Percentiles rank a stretch among this genome's conserved stretches.
Evolutionary conservation across 2,329 filamentous ascomycete species (phyloP).

Genomic region (Sporothrix luriei): DNA sequence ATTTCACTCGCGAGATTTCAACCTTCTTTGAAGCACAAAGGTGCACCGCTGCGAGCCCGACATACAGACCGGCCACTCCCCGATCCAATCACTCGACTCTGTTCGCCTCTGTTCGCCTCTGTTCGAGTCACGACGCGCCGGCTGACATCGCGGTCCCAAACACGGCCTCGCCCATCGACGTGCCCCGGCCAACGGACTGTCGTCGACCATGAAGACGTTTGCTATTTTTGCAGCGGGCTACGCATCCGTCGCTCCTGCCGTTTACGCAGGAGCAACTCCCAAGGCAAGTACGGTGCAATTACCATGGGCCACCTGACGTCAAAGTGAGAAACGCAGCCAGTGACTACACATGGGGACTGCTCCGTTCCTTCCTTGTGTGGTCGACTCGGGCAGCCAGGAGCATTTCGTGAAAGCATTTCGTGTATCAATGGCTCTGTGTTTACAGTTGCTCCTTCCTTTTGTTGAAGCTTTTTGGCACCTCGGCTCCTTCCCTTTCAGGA

Average conservation of each 20-base stretch:
- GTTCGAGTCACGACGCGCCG: neutral
- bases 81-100: neutral
- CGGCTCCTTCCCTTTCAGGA: too few relatives aligned
- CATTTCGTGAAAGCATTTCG: too few relatives aligned
- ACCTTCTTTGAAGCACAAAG: neutral
- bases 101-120: neutral
- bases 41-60: neutral
- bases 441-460: conserved; percentile 7
- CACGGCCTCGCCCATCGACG: neutral
- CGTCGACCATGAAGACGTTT: conserved; percentile 27
- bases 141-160: neutral
- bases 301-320: too few relatives aligned
- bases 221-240: conserved; percentile 21
- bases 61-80: neutral
- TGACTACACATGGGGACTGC: neutral
- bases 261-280: neutral
- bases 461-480: neutral
- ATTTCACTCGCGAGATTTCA: neutral
- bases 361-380: too few relatives aligned
- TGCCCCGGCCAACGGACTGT: neutral
- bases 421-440: too few relatives aligned
- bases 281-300: conserved; percentile 25
- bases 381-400: too few relatives aligned
- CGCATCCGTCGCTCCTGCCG: conserved; percentile 28
- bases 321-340: neutral